Conservation (phyloP, 2,329 filamentous ascomycete species). For the Helotiales sp. region DNA sequence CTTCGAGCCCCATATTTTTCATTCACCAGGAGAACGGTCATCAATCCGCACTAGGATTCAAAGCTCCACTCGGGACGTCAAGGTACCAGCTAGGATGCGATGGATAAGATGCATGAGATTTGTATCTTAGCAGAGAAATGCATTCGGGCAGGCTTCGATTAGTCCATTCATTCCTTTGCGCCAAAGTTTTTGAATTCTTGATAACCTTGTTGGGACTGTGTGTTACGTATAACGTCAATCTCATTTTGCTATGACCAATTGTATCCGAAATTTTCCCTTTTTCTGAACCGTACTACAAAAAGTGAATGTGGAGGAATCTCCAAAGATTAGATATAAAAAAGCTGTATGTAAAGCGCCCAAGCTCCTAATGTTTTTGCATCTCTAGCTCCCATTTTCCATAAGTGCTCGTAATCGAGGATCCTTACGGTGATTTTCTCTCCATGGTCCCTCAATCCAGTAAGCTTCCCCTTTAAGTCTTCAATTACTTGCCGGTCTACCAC, state of each 20-base stretch:
- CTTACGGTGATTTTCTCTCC: too few relatives aligned
- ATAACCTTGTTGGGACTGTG: background rate
- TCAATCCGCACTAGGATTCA: background rate
- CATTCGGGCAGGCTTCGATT: background rate
- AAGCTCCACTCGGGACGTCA: background rate
- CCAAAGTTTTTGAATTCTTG: background rate
- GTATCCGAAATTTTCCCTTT: background rate
- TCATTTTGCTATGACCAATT: background rate
- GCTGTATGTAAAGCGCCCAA: background rate
- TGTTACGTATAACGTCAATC: background rate
- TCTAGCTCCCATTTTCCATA: too few relatives aligned
- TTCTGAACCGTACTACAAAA: background rate
- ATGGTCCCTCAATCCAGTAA: too few relatives aligned
- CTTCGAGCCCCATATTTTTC: background rate
- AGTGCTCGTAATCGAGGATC: too few relatives aligned
- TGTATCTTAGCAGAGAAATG: background rate
- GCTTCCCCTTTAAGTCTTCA: too few relatives aligned
- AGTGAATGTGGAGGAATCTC: background rate
- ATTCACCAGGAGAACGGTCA: background rate
- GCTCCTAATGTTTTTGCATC: background rate
- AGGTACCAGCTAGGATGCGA: background rate
- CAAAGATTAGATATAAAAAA: background rate
- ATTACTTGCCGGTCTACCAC: too few relatives aligned
- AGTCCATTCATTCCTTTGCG: too few relatives aligned
- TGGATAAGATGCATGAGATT: too few relatives aligned